Percentiles rank a stretch among this genome's conserved stretches.
phyloP scores from a whole-genome alignment of 352 stramenopile species.

The Elongisporangium prolatum region DNA sequence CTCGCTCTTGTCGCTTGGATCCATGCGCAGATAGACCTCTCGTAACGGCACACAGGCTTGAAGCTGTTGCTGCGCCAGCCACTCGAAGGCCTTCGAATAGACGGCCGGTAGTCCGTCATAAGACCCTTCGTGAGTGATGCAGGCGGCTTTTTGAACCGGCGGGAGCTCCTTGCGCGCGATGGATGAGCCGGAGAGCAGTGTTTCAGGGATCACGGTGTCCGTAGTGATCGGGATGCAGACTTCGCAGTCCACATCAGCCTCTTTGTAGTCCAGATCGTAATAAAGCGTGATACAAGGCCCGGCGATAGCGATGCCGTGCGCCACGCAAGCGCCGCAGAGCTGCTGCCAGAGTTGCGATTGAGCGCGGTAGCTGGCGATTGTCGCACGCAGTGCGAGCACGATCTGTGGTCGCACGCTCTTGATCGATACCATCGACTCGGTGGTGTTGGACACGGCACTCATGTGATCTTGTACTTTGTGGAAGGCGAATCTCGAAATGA shows the following conservation, averaged over 20 bases:
- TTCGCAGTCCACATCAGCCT: slow-evolving; percentile 45
- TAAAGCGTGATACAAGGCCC: slow-evolving; percentile 37
- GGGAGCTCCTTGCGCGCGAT: slow-evolving; percentile 20
- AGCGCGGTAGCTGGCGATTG: slow-evolving; percentile 27
- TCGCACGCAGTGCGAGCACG: slow-evolving; percentile 21
- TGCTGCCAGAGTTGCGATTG: slow-evolving; percentile 28
- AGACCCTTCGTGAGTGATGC: slow-evolving; percentile 27
- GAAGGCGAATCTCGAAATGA: too few relatives aligned
- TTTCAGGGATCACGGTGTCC: slow-evolving; percentile 11
- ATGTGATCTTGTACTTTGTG: too few relatives aligned
- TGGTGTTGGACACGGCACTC: too few relatives aligned
- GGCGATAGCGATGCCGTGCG: slow-evolving; percentile 12
- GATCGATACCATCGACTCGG: slow-evolving; percentile 11
- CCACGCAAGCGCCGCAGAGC: slow-evolving; percentile 15
- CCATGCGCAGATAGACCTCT: slow-evolving; percentile 39
- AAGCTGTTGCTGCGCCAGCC: slow-evolving; percentile 26
- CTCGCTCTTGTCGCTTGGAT: slow-evolving; percentile 16
- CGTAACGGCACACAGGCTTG: slow-evolving; percentile 20
- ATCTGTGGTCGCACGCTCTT: slow-evolving; percentile 14
- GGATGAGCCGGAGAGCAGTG: slow-evolving; percentile 5
- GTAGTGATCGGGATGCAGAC: slow-evolving; percentile 36
- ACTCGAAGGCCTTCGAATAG: slow-evolving; percentile 34
- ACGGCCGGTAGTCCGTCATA: slow-evolving; percentile 16
- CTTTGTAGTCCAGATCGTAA: slow-evolving; percentile 27
- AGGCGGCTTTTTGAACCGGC: slow-evolving; percentile 17